Evolutionary conservation across 2,329 filamentous ascomycete species (phyloP).

Genomic region (Ophiostoma sp.): DNA sequence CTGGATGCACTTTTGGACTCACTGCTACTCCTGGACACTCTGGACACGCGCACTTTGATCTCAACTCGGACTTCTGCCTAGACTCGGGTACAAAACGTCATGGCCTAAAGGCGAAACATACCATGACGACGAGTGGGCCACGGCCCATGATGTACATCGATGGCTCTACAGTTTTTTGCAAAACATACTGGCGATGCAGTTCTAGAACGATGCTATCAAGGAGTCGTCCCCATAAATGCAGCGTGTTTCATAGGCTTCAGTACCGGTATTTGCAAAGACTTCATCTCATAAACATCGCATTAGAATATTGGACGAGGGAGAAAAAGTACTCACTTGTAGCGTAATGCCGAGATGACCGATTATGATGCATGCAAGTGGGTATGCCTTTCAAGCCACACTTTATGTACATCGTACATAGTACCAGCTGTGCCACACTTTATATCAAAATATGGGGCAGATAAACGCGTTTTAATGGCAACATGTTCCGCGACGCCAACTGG

Average conservation of each 20-base stretch:
- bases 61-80: not conserved
- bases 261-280: not conserved
- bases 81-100: not conserved
- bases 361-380: not conserved
- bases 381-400: not conserved
- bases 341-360: not conserved
- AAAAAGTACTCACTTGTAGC: not conserved
- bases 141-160: slow-evolving; percentile 10
- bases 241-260: not conserved
- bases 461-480: slow-evolving; percentile 13
- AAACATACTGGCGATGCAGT: not conserved
- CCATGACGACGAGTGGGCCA: slow-evolving; percentile 12
- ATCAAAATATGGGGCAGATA: not conserved
- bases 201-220: not conserved
- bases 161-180: not conserved
- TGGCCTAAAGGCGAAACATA: not conserved
- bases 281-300: not conserved
- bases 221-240: not conserved
- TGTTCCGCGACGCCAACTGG: slow-evolving; percentile 21
- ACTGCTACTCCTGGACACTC: not conserved
- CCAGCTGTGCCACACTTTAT: slow-evolving; percentile 6
- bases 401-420: not conserved
- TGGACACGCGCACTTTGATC: not conserved
- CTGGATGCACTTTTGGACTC: not conserved
- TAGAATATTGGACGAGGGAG: too few relatives aligned